Percentiles rank a stretch among this genome's conserved stretches.
These are phyloP conservation scores for Clitopilus passeckerianus DNA, from an alignment of 768 basidiomycete species.

Conservation along the genomic window DNA sequence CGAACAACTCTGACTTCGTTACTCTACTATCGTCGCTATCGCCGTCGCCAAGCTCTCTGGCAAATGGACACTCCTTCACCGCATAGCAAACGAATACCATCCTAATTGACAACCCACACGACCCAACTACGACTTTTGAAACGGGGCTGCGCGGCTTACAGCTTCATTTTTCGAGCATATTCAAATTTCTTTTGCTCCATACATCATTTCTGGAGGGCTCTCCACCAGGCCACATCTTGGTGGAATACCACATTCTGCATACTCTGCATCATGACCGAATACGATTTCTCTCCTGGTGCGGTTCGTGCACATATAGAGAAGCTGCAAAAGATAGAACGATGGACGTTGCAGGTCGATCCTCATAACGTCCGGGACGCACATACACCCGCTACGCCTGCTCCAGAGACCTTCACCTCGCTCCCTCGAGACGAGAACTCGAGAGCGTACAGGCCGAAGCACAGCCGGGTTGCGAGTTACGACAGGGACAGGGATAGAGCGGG, in stretches of 20 bases:
- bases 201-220: neutral
- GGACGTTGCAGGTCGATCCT: conserved; percentile 4
- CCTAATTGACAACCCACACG: neutral
- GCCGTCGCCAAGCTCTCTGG: neutral
- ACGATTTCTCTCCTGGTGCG: conserved; percentile 1
- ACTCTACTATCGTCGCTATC: neutral
- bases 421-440: neutral
- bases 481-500: neutral
- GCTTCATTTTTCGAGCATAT: neutral
- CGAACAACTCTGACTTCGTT: neutral
- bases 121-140: neutral
- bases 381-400: neutral
- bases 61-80: neutral
- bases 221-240: neutral
- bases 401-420: neutral
- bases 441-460: neutral
- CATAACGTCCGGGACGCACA: neutral
- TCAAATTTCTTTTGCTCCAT: neutral
- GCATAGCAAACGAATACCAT: neutral
- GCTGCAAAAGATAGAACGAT: conserved; percentile 14
- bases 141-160: neutral
- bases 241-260: neutral
- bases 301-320: conserved; percentile 13
- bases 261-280: conserved; percentile 1
- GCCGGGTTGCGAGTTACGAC: neutral